Percentiles rank a stretch among this genome's conserved stretches.
These are phyloP conservation scores for Exophiala viscosa DNA, from an alignment of 2,329 filamentous ascomycete species.

Conservation along the genomic window DNA sequence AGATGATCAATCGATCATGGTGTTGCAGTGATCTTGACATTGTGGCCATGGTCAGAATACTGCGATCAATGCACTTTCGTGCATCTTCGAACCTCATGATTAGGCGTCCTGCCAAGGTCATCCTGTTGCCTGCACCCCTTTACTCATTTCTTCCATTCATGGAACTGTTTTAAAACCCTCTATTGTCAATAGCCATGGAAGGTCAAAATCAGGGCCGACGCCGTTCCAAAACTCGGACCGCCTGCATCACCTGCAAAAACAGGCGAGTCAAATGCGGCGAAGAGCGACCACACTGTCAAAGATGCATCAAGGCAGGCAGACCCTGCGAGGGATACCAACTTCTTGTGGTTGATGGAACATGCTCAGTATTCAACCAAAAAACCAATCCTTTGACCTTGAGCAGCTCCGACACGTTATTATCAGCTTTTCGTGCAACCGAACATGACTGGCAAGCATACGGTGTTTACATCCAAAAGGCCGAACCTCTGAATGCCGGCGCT, in stretches of 20 bases:
- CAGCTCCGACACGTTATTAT: slow-evolving; percentile 3
- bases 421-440: slow-evolving; percentile 6
- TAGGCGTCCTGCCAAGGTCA: too few relatives aligned
- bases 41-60: too few relatives aligned
- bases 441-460: slow-evolving; percentile 36
- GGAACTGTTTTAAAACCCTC: too few relatives aligned
- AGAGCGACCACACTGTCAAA: slow-evolving; percentile 1
- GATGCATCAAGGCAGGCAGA: slow-evolving; percentile 6
- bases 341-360: neutral
- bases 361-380: neutral
- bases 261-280: slow-evolving; percentile 5
- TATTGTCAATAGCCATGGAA: too few relatives aligned
- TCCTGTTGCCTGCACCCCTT: too few relatives aligned
- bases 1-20: too few relatives aligned
- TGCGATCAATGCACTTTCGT: too few relatives aligned
- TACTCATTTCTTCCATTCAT: too few relatives aligned
- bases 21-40: too few relatives aligned
- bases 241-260: neutral
- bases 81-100: too few relatives aligned
- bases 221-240: neutral
- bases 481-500: slow-evolving; percentile 32
- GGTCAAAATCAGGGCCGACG: neutral
- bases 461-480: slow-evolving; percentile 35
- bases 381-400: neutral
- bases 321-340: slow-evolving; percentile 1